These are phyloP conservation scores for Salix dunnii DNA, from an alignment of 345 rosid genomes.

Conservation along the genomic window DNA sequence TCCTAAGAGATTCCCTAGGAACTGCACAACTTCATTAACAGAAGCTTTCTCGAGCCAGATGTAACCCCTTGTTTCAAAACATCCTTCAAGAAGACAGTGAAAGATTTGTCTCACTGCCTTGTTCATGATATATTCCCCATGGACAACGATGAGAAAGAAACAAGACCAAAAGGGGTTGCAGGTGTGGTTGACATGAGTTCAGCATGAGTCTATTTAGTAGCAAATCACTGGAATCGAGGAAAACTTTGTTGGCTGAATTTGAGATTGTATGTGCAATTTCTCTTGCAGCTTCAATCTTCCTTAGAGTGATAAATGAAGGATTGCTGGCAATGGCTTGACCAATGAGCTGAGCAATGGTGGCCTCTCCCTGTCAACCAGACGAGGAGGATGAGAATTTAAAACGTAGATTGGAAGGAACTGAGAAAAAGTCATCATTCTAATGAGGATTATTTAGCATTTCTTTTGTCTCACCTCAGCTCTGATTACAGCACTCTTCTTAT, in stretches of 20 bases:
- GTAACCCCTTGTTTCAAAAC: too few relatives aligned
- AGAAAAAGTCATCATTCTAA: too few relatives aligned
- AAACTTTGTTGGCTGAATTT: constrained; percentile 67
- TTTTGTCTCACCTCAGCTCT: constrained; percentile 65
- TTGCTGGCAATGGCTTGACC: constrained; percentile 94
- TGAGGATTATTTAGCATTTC: too few relatives aligned
- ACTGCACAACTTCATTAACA: too few relatives aligned
- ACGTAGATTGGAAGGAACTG: neutral
- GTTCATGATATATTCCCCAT: neutral
- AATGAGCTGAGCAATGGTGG: constrained; percentile 86
- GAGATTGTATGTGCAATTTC: constrained; percentile 83
- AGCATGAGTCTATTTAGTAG: constrained; percentile 45
- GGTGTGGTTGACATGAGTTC: neutral
- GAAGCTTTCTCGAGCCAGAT: too few relatives aligned
- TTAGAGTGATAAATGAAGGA: constrained; percentile 82
- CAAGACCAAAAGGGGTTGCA: neutral
- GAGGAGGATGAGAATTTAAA: too few relatives aligned
- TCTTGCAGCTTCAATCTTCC: constrained; percentile 93
- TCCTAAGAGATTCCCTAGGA: too few relatives aligned
- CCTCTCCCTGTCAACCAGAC: constrained; percentile 60
- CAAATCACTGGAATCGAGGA: constrained; percentile 65
- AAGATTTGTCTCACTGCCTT: constrained; percentile 1
- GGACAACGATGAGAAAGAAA: neutral
- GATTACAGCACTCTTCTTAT: constrained; percentile 85
- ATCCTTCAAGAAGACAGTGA: too few relatives aligned